phyloP scores from a whole-genome alignment of 176 grass and related monocot species.

The Areca catechu region DNA sequence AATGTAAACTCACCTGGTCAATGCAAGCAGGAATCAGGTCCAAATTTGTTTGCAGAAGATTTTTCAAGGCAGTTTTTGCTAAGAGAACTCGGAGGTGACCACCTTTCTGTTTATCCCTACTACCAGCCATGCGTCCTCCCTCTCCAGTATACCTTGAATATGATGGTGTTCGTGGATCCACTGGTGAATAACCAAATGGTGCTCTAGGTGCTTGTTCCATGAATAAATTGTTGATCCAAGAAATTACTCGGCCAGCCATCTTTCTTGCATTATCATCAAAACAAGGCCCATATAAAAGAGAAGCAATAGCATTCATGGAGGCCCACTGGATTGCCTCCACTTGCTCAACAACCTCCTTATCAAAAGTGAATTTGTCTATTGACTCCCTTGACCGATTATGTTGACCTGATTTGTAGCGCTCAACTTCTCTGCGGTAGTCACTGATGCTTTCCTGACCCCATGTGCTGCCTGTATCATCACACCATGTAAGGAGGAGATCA shows the following conservation, averaged over 20 bases:
- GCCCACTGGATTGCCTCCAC: constrained; percentile 90
- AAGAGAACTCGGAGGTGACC: constrained; percentile 70
- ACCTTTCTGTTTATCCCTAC: constrained; percentile 74
- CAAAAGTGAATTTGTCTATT: constrained; percentile 87
- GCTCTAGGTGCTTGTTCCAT: constrained; percentile 54
- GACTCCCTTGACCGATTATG: constrained; percentile 93
- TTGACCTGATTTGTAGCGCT: constrained; percentile 73
- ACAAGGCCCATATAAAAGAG: constrained; percentile 87
- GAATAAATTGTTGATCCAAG: constrained; percentile 78
- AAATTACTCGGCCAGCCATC: constrained; percentile 65
- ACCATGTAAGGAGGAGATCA: constrained; percentile 81
- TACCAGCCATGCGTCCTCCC: constrained; percentile 37
- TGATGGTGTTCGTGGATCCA: constrained; percentile 79
- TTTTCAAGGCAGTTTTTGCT: constrained; percentile 88
- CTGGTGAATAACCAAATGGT: constrained; percentile 81
- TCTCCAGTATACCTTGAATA: constrained; percentile 64
- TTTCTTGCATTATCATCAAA: constrained; percentile 99
- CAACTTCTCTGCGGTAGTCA: constrained; percentile 81
- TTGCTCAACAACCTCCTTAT: constrained; percentile 86
- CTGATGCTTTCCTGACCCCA: constrained; percentile 58
- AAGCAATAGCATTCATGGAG: constrained; percentile 88
- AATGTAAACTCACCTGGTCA: constrained; percentile 61
- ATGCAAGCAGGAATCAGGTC: constrained; percentile 92
- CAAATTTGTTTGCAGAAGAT: constrained; percentile 87
- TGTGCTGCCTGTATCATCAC: constrained; percentile 70